These are phyloP conservation scores for Orbilia ellipsospora DNA, from an alignment of 2,329 filamentous ascomycete species.

Conservation along the genomic window DNA sequence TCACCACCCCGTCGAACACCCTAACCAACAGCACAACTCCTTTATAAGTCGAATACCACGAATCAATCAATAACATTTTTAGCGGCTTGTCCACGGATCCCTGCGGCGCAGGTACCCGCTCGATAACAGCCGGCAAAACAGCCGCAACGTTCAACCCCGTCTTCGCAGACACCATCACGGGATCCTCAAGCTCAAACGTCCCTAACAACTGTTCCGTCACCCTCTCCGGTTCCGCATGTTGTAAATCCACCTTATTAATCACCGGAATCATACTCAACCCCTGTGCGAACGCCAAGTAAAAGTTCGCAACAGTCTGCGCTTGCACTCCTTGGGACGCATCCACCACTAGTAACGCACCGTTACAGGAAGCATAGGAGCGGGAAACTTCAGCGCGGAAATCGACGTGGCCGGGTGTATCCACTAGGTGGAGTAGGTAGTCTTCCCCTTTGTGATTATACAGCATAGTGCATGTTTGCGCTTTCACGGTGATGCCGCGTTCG, in stretches of 20 bases:
- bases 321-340: slow-evolving; percentile 90
- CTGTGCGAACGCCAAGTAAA: slow-evolving; percentile 95
- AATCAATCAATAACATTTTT: slow-evolving; percentile 89
- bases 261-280: slow-evolving; percentile 87
- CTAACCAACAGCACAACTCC: slow-evolving; percentile 91
- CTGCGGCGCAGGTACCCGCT: slow-evolving; percentile 81
- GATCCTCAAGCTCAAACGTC: slow-evolving; percentile 87
- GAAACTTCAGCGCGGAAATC: slow-evolving; percentile 98
- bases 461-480: slow-evolving; percentile 98
- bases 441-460: slow-evolving; percentile 85
- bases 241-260: slow-evolving; percentile 95
- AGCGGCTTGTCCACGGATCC: slow-evolving; percentile 79
- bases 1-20: slow-evolving; percentile 87
- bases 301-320: slow-evolving; percentile 98
- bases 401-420: slow-evolving; percentile 97
- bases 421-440: slow-evolving; percentile 93
- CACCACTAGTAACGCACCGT: slow-evolving; percentile 88
- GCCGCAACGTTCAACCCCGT: slow-evolving; percentile 86
- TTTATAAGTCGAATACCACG: slow-evolving; percentile 97
- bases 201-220: slow-evolving; percentile 86
- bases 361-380: slow-evolving; percentile 93
- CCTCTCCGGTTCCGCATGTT: slow-evolving; percentile 84
- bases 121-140: slow-evolving; percentile 86
- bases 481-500: slow-evolving; percentile 96
- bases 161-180: slow-evolving; percentile 87